Evolutionary conservation across 202 grass and related monocot genomes (phyloP).

Genomic region (Saccharum hybrid): DNA sequence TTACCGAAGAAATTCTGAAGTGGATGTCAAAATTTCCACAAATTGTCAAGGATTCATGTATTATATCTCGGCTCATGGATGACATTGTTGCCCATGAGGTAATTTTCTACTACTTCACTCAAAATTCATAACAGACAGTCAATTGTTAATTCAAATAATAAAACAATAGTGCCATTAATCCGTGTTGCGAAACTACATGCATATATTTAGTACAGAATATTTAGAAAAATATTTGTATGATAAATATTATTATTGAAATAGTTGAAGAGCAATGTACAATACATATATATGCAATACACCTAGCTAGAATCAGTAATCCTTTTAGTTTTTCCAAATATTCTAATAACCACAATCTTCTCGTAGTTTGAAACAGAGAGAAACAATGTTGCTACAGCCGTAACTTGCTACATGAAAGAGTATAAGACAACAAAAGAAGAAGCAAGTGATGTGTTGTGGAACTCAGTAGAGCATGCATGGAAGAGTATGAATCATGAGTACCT

Average conservation of each 20-base stretch:
- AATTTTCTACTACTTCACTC: not conserved
- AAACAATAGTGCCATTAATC: too few species aligned
- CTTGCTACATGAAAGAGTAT: constrained; percentile 50
- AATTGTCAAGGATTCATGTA: constrained; percentile 43
- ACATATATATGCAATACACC: too few species aligned
- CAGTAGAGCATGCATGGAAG: constrained; percentile 46
- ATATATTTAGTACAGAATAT: too few species aligned
- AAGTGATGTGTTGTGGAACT: not conserved
- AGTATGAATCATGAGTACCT: constrained; percentile 41
- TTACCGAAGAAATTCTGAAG: constrained; percentile 15
- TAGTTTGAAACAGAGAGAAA: constrained; percentile 30
- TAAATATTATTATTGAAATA: too few species aligned
- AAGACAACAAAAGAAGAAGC: constrained; percentile 18
- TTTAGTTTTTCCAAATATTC: not conserved
- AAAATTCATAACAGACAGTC: too few species aligned
- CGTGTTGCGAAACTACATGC: too few species aligned
- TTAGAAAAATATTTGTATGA: too few species aligned
- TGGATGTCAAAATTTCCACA: constrained; percentile 35
- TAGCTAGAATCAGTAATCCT: not conserved
- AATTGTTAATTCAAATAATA: too few species aligned
- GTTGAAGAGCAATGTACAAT: too few species aligned
- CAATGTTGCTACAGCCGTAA: constrained; percentile 35
- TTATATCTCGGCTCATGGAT: constrained; percentile 30
- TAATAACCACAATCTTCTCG: not conserved
- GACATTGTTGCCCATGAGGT: constrained; percentile 39